phyloP scores from a whole-genome alignment of 345 rosid species.

The Syzygium oleosum region DNA sequence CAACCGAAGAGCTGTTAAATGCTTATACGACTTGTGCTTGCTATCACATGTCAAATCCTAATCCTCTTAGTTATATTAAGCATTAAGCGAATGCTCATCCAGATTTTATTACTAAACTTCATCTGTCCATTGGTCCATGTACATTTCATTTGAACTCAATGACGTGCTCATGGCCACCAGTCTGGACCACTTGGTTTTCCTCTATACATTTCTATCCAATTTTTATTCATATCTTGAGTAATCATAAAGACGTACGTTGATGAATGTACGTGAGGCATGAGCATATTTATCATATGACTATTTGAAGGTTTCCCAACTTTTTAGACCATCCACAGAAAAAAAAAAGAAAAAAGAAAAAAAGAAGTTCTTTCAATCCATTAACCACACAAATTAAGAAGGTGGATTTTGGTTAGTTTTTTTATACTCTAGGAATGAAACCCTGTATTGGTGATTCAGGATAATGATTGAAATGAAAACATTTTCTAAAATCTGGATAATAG shows the following conservation, averaged over 20 bases:
- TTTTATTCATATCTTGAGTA: background rate
- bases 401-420: too few species aligned
- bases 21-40: background rate
- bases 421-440: too few species aligned
- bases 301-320: background rate
- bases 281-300: background rate
- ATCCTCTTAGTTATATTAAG: background rate
- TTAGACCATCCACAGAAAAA: background rate
- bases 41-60: background rate
- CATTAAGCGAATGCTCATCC: background rate
- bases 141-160: background rate
- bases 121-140: background rate
- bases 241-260: background rate
- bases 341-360: too few species aligned
- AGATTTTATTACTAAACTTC: background rate
- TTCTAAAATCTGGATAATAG: too few species aligned
- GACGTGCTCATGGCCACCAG: background rate
- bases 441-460: too few species aligned
- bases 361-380: too few species aligned
- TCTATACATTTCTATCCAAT: background rate
- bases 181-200: background rate
- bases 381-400: too few species aligned
- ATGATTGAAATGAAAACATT: too few species aligned
- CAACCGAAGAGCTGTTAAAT: background rate
- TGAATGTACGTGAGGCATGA: background rate